Percentiles rank a stretch among this genome's conserved stretches.
Evolutionary conservation across 495 filamentous ascomycete genomes (phyloP).

Genomic region (Hyaloscypha hepaticicola): DNA sequence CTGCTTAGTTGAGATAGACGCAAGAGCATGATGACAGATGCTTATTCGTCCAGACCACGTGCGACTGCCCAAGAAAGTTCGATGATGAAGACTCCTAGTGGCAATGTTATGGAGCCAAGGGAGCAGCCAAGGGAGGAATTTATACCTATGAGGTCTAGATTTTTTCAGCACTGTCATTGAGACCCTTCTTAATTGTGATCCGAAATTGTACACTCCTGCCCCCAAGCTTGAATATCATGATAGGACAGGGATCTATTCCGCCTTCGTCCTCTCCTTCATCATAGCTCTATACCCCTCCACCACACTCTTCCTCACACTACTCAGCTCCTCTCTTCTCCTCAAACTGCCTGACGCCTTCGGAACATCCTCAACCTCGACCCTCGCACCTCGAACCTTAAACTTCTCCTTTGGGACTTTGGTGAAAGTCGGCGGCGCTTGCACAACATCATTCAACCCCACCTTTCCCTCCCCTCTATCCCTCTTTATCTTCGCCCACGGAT

Average conservation of each 20-base stretch:
- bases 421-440: constrained; percentile 76
- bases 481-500: constrained; percentile 79
- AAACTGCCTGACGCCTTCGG: constrained; percentile 78
- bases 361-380: constrained; percentile 69
- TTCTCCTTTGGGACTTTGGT: constrained; percentile 62
- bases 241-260: neutral
- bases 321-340: constrained; percentile 77
- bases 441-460: constrained; percentile 73
- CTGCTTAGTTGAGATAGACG: too few relatives aligned
- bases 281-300: constrained; percentile 79
- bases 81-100: too few relatives aligned
- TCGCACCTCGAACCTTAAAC: constrained; percentile 68
- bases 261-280: constrained; percentile 60
- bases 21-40: too few relatives aligned
- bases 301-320: constrained; percentile 68
- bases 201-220: too few relatives aligned
- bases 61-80: too few relatives aligned
- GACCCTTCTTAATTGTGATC: too few relatives aligned
- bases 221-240: neutral
- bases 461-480: constrained; percentile 57
- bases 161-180: too few relatives aligned
- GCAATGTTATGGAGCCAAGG: too few relatives aligned
- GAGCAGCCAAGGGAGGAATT: too few relatives aligned
- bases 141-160: too few relatives aligned
- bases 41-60: too few relatives aligned